Conservation (phyloP, 345 rosid genomes). For the Ceriops tagal region DNA sequence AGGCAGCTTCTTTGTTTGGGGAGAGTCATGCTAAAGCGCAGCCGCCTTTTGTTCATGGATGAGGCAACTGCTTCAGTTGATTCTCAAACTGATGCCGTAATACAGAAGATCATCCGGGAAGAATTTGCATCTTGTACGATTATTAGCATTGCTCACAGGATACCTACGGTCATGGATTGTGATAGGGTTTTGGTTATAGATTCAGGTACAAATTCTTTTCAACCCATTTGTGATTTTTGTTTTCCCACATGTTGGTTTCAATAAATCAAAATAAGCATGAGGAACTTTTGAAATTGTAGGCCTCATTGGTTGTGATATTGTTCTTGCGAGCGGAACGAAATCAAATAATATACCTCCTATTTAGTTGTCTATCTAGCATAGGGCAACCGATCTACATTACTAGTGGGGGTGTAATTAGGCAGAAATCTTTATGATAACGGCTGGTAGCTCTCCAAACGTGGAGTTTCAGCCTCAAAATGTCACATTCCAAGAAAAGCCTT, state of each 20-base stretch:
- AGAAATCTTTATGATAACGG: too few relatives aligned
- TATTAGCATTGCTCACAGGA: conserved; percentile 94
- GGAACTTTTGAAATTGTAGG: background rate
- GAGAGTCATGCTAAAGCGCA: conserved; percentile 81
- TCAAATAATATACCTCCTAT: background rate
- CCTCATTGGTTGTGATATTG: background rate
- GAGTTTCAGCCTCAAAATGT: too few relatives aligned
- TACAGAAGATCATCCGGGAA: conserved; percentile 86
- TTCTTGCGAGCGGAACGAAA: background rate
- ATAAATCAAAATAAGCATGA: too few relatives aligned
- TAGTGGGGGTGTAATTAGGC: too few relatives aligned
- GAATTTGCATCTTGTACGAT: conserved; percentile 79
- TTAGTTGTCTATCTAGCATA: background rate
- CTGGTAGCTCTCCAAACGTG: too few relatives aligned
- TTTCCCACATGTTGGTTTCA: too few relatives aligned
- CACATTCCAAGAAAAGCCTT: too few relatives aligned
- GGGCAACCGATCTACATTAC: background rate
- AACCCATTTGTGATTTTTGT: background rate
- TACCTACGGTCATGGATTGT: conserved; percentile 97
- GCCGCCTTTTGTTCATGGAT: conserved; percentile 78
- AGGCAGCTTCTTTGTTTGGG: conserved; percentile 92
- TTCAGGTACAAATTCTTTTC: conserved; percentile 44
- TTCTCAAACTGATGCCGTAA: conserved; percentile 82
- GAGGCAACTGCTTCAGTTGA: conserved; percentile 98
- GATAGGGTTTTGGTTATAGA: conserved; percentile 82